phyloP scores from a whole-genome alignment of 2,329 filamentous ascomycete species.

The Penicillium carneum region DNA sequence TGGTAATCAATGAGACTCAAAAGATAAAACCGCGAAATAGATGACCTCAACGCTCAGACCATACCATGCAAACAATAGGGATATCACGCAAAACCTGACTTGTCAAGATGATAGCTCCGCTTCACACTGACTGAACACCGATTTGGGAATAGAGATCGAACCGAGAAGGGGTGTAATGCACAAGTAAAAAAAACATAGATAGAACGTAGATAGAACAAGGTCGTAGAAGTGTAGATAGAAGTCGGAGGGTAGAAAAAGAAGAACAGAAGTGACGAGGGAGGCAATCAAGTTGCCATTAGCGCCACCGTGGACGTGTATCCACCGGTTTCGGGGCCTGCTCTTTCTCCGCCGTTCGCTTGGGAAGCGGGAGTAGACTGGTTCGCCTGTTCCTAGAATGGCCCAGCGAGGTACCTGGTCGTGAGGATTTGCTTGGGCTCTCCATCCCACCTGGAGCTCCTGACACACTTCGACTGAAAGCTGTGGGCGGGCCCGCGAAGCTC shows the following conservation, averaged over 20 bases:
- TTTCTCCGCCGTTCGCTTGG: conserved; percentile 43
- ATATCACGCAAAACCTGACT: conserved; percentile 39
- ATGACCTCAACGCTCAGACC: conserved; percentile 32
- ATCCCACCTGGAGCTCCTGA: conserved; percentile 31
- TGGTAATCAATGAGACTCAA: conserved; percentile 17
- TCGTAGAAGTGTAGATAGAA: conserved; percentile 15
- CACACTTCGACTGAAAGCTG: conserved; percentile 41
- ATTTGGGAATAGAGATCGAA: background rate
- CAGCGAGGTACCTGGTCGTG: conserved; percentile 50
- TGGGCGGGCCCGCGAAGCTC: conserved; percentile 46
- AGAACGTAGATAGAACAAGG: conserved; percentile 24
- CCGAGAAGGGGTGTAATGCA: conserved; percentile 21
- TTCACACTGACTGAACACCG: conserved; percentile 1
- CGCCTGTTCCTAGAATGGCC: conserved; percentile 50
- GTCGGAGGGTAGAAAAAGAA: background rate
- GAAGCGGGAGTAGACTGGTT: conserved; percentile 52
- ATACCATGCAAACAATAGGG: conserved; percentile 38
- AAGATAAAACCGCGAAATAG: conserved; percentile 14
- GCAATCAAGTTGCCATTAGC: conserved; percentile 28
- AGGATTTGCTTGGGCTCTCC: conserved; percentile 41
- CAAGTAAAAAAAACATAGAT: conserved; percentile 19
- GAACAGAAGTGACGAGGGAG: conserved; percentile 8
- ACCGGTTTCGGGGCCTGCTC: conserved; percentile 38
- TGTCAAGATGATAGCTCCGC: conserved; percentile 27
- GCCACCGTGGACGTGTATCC: conserved; percentile 49